Evolutionary conservation across 352 stramenopile genomes (phyloP), one percentile per base, ranked within the genome.

Genomic region (Phytopythium oedochilum): DNA sequence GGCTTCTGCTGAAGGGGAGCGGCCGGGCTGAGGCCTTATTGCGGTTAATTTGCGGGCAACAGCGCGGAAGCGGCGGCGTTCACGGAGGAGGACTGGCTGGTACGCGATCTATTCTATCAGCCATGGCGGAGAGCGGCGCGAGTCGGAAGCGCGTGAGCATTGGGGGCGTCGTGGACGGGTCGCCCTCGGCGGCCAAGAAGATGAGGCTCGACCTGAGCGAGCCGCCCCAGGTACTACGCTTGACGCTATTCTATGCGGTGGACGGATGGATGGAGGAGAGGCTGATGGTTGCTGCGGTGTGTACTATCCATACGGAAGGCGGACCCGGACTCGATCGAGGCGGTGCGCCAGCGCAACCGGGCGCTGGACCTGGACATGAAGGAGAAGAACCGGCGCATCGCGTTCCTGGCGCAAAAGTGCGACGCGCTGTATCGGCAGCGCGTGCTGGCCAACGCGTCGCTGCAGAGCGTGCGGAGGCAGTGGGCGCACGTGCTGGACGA

Each of bases 301-400:
- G 17, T 36, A 12, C 15, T 36, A 5, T 47, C n/a, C 25, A 15
- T 15, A 32, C 20, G 31, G 9, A 9, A 83, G 73, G 83, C 83
- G 7, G 86, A 92, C 50, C 83, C 83, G 5, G 88, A 90, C 56
- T 84, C 78, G 8, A 78, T 92, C 43, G 79, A 89, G 55, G 71
- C 74, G 6, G 80, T 94, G 46, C 71, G 69, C 15, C 75, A 91
- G 55, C 78, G 78, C 44, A 94, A 94, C 66, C 73, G 71, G 45
- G 80, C 81, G 35, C 59, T 94, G 70, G 73, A 78, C 60, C 70
- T 91, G 35, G 78, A 91, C 28, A 60, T 92, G 59, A 68, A 71
- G 47, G 85, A 94, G 60, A 94, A 94, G 59, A 94, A 92, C 59
- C 79, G 83, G 12, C 81, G 85, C 7, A 88, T 92, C 32, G 42